Conservation (phyloP, 1,284 basidiomycete species). For the Ceratobasidium sp. region DNA sequence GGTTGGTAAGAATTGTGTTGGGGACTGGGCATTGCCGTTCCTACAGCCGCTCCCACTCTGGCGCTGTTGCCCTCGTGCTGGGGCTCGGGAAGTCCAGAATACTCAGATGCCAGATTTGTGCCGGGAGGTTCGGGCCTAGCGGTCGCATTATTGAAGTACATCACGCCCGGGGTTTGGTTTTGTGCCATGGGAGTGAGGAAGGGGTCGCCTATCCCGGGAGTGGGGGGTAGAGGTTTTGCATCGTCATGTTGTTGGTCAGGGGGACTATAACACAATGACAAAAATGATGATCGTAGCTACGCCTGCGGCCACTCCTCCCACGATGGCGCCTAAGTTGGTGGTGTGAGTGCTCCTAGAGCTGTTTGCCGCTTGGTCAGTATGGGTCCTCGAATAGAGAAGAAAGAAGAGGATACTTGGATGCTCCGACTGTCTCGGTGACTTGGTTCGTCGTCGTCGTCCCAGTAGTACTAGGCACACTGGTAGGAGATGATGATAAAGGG, state of each 20-base stretch:
- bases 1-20: constrained; percentile 5
- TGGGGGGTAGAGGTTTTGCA: neutral
- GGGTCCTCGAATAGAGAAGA: no score
- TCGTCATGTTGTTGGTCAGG: neutral
- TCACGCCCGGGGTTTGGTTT: constrained; percentile 28
- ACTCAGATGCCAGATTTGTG: neutral
- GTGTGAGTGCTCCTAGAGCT: neutral
- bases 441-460: no score
- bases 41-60: neutral
- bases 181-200: constrained; percentile 39
- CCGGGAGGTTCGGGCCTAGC: constrained; percentile 3
- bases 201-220: constrained; percentile 26
- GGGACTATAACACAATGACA: neutral
- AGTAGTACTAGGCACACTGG: no score
- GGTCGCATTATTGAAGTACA: constrained; percentile 3
- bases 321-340: constrained; percentile 28
- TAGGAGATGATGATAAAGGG: no score
- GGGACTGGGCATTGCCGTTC: neutral
- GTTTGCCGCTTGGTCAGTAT: no score
- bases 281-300: neutral
- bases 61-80: neutral
- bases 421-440: no score
- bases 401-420: no score
- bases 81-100: constrained; percentile 37
- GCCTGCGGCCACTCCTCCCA: constrained; percentile 26